A percentile compares a stretch with the other conserved stretches of the same genome.
These are phyloP conservation scores for Hippophae rhamnoides DNA, from an alignment of 306 rosid species.

Conservation along the genomic window DNA sequence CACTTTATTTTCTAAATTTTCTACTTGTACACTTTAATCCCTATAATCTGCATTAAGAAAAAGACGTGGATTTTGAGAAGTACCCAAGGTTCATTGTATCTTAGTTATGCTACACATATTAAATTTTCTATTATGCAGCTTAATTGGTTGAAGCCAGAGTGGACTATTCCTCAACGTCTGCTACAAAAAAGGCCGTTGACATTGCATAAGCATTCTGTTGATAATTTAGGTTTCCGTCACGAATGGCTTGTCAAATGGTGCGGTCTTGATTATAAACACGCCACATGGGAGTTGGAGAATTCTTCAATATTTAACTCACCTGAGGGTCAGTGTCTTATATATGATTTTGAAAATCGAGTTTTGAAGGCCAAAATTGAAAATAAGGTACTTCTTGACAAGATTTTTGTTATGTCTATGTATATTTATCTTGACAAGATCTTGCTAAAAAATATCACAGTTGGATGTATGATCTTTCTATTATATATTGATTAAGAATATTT, in stretches of 20 bases:
- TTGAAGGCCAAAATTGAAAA: conserved; percentile 24
- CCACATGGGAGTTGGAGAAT: conserved; percentile 66
- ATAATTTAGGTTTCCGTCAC: conserved; percentile 20
- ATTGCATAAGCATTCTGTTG: conserved; percentile 23
- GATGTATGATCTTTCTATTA: too few species aligned
- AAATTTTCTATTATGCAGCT: conserved; percentile 21
- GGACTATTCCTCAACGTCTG: conserved; percentile 61
- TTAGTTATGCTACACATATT: conserved; percentile 1
- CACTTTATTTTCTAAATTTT: too few species aligned
- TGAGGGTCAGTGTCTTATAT: conserved; percentile 38
- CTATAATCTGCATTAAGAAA: too few species aligned
- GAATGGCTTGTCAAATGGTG: conserved; percentile 80
- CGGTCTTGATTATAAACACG: conserved; percentile 50
- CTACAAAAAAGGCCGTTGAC: conserved; percentile 38
- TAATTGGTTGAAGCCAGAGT: conserved; percentile 33
- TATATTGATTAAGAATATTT: too few species aligned
- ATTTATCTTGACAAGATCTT: too few species aligned
- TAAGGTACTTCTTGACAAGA: conserved; percentile 23
- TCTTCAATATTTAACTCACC: conserved; percentile 33
- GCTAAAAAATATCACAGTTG: too few species aligned
- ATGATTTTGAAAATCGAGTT: conserved; percentile 41
- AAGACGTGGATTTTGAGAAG: too few species aligned
- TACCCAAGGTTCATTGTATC: background rate
- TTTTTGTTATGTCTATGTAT: conserved; percentile 1
- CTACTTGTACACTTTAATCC: too few species aligned